Evolutionary conservation across 2,329 filamentous ascomycete species (phyloP).

Genomic region (Neoarthrinium moseri): DNA sequence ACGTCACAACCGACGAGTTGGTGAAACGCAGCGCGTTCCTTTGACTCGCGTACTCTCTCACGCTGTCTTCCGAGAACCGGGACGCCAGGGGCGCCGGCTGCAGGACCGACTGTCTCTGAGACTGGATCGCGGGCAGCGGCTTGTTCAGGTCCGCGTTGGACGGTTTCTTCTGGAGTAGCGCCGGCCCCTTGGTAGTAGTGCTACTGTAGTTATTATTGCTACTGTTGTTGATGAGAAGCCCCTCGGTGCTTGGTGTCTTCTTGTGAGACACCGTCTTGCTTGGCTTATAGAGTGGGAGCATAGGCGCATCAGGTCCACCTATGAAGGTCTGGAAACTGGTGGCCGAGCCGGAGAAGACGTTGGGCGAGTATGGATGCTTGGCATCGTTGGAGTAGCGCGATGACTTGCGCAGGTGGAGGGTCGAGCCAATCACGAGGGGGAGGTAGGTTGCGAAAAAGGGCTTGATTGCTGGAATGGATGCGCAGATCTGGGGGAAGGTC

Average conservation of each 20-base stretch:
- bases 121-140: slow-evolving; percentile 24
- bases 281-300: neutral
- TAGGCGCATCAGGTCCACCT: neutral
- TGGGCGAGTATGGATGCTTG: neutral
- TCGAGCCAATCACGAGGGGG: slow-evolving; percentile 24
- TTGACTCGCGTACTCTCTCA: slow-evolving; percentile 2
- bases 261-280: too few relatives aligned
- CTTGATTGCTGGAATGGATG: slow-evolving; percentile 42
- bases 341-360: neutral
- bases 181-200: too few relatives aligned
- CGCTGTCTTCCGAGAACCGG: neutral
- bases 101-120: neutral
- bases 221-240: too few relatives aligned
- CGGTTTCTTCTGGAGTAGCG: slow-evolving; percentile 9
- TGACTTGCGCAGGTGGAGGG: slow-evolving; percentile 4
- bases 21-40: slow-evolving; percentile 10
- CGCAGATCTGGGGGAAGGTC: slow-evolving; percentile 35
- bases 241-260: neutral
- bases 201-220: too few relatives aligned
- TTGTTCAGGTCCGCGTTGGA: slow-evolving; percentile 24
- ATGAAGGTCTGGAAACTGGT: neutral
- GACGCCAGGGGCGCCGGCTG: neutral
- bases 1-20: slow-evolving; percentile 4
- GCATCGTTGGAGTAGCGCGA: neutral
- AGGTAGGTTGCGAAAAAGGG: slow-evolving; percentile 40